Conservation (phyloP, 192 early-diverging fungal species). For the Backusella mclennaniae region DNA sequence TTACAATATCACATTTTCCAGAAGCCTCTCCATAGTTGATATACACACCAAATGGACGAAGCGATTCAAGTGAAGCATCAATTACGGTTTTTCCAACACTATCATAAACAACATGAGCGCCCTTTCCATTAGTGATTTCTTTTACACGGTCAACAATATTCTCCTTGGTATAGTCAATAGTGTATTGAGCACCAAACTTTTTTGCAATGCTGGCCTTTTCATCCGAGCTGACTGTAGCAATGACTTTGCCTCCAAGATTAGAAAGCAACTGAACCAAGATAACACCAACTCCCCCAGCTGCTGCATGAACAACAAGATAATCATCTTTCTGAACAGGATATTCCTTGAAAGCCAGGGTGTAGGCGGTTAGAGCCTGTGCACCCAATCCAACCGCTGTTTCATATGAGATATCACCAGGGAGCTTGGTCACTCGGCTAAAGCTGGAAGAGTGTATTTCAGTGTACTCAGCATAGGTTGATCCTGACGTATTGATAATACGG, state of each 20-base stretch:
- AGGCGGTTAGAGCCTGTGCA: constrained; percentile 85
- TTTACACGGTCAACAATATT: constrained; percentile 65
- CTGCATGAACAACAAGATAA: constrained; percentile 85
- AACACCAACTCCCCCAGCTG: constrained; percentile 86
- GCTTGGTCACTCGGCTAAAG: constrained; percentile 41
- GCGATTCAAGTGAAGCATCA: constrained; percentile 62
- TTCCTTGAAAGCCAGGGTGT: constrained; percentile 63
- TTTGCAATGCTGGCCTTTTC: constrained; percentile 68
- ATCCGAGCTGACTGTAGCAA: constrained; percentile 76
- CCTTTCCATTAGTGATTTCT: constrained; percentile 68
- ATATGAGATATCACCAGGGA: constrained; percentile 48
- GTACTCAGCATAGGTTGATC: constrained; percentile 78
- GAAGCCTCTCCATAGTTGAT: constrained; percentile 90
- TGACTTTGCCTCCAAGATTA: constrained; percentile 81
- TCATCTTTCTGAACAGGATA: constrained; percentile 72
- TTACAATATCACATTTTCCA: constrained; percentile 68
- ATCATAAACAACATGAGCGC: constrained; percentile 85
- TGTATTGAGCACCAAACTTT: constrained; percentile 66
- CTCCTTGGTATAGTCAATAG: constrained; percentile 71
- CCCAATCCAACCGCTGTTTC: constrained; percentile 64
- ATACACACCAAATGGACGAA: constrained; percentile 66
- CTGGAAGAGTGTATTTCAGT: constrained; percentile 32
- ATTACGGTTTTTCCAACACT: constrained; percentile 87
- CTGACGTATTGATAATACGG: constrained; percentile 70
- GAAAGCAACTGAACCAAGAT: constrained; percentile 78